Percentiles rank a stretch among this genome's conserved stretches.
phyloP scores from a whole-genome alignment of 2,329 filamentous ascomycete species.

The Cladophialophora psammophila region DNA sequence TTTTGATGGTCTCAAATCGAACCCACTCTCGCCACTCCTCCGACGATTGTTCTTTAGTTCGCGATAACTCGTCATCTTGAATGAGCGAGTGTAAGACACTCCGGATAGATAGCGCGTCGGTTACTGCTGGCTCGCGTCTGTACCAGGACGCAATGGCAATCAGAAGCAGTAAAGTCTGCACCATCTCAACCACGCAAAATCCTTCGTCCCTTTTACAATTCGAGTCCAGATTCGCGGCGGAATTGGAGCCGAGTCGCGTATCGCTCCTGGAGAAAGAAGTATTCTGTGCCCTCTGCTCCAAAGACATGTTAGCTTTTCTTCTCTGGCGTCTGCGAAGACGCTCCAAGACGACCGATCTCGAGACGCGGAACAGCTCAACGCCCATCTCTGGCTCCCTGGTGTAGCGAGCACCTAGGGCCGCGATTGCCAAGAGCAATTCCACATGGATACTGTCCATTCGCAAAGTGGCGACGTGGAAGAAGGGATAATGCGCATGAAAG shows the following conservation, averaged over 20 bases:
- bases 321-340: not conserved
- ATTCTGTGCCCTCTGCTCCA: not conserved
- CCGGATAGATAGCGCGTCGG: slow-evolving; percentile 10
- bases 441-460: slow-evolving; percentile 68
- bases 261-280: not conserved
- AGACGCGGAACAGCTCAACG: not conserved
- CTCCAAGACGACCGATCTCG: not conserved
- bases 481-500: slow-evolving; percentile 67
- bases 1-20: slow-evolving; percentile 45
- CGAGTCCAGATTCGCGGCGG: not conserved
- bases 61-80: not conserved
- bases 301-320: not conserved
- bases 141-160: slow-evolving; percentile 18
- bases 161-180: slow-evolving; percentile 19
- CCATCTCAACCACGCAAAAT: slow-evolving; percentile 4
- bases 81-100: slow-evolving; percentile 1
- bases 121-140: slow-evolving; percentile 10
- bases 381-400: slow-evolving; percentile 12
- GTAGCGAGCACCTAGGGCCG: slow-evolving; percentile 62
- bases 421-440: slow-evolving; percentile 71
- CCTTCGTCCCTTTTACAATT: not conserved
- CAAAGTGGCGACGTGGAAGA: slow-evolving; percentile 73
- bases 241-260: too few relatives aligned
- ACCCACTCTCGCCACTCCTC: slow-evolving; percentile 47
- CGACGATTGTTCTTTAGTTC: not conserved